These are phyloP conservation scores for Penicillium sp. DNA, from an alignment of 2,329 filamentous ascomycete species.

Conservation along the genomic window DNA sequence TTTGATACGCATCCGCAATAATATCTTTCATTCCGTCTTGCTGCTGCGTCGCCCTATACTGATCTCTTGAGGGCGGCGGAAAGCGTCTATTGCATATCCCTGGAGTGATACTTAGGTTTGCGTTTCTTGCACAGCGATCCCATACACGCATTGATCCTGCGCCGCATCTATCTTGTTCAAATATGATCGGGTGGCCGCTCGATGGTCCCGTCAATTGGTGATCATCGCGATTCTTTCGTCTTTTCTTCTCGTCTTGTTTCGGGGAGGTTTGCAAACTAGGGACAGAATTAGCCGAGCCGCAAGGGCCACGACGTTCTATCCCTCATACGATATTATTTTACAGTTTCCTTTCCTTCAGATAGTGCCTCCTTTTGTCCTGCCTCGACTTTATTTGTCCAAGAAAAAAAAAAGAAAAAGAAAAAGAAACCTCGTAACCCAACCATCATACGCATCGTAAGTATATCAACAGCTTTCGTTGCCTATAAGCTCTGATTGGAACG, in stretches of 20 bases:
- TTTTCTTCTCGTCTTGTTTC: not conserved
- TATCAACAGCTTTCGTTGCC: not conserved
- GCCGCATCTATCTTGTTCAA: not conserved
- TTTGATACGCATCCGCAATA: slow-evolving; percentile 5
- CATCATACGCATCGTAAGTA: not conserved
- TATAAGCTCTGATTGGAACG: not conserved
- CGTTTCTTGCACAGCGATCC: slow-evolving; percentile 5
- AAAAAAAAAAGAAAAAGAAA: no score
- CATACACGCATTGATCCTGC: slow-evolving; percentile 10
- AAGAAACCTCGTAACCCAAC: not conserved
- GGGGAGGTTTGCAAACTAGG: not conserved
- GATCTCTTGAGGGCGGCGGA: not conserved
- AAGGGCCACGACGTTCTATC: not conserved
- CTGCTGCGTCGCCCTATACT: not conserved
- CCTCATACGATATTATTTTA: not conserved
- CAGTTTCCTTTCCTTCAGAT: not conserved
- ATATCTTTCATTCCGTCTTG: not conserved
- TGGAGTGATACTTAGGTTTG: slow-evolving; percentile 12
- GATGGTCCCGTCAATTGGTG: not conserved
- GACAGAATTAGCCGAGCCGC: not conserved
- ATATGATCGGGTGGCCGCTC: not conserved
- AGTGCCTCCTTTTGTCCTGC: not conserved
- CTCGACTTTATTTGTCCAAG: not conserved
- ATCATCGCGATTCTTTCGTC: not conserved
- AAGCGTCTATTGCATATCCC: slow-evolving; percentile 17